Conservation (phyloP, 1,139 yeast species). For the Sugiyamaella neomexicana region DNA sequence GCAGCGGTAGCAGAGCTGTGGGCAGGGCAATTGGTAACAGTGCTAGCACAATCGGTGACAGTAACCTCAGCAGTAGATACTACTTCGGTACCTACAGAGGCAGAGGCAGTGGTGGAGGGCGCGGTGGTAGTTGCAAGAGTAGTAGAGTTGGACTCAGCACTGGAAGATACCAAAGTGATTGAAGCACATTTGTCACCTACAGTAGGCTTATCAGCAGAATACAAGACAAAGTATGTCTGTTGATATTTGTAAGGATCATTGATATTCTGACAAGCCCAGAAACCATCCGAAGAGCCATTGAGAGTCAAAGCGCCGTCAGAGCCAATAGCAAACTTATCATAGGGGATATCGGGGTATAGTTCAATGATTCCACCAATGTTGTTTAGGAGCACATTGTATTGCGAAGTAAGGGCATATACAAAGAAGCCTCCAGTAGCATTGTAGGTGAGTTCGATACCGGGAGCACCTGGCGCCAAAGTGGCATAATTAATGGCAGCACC, state of each 20-base stretch:
- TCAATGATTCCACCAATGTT: conserved; percentile 10
- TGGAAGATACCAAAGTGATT: conserved; percentile 6
- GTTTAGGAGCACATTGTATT: not conserved
- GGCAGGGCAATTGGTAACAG: conserved; percentile 13
- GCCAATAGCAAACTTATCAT: conserved; percentile 22
- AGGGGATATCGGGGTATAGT: conserved; percentile 14
- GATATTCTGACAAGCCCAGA: conserved; percentile 47
- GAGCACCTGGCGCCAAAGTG: conserved; percentile 39
- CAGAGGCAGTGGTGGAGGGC: not conserved
- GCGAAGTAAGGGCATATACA: not conserved
- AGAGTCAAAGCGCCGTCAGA: conserved; percentile 37
- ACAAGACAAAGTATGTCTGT: conserved; percentile 35
- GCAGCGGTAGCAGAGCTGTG: not conserved
- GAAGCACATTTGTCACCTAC: conserved; percentile 16
- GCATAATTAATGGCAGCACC: conserved; percentile 58
- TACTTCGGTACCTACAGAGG: conserved; percentile 1
- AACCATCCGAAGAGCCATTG: conserved; percentile 41
- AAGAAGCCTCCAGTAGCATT: conserved; percentile 8
- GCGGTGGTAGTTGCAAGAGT: conserved; percentile 5
- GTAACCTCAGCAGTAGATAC: conserved; percentile 9
- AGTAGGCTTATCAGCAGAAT: conserved; percentile 15
- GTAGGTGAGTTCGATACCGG: conserved; percentile 18
- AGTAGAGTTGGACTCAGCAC: not conserved
- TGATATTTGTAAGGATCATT: conserved; percentile 49
- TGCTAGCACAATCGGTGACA: conserved; percentile 4